Evolutionary conservation across 2,329 filamentous ascomycete genomes (phyloP), one percentile per base, ranked within the genome.

Genomic region (Leptoxyphium fumago): DNA sequence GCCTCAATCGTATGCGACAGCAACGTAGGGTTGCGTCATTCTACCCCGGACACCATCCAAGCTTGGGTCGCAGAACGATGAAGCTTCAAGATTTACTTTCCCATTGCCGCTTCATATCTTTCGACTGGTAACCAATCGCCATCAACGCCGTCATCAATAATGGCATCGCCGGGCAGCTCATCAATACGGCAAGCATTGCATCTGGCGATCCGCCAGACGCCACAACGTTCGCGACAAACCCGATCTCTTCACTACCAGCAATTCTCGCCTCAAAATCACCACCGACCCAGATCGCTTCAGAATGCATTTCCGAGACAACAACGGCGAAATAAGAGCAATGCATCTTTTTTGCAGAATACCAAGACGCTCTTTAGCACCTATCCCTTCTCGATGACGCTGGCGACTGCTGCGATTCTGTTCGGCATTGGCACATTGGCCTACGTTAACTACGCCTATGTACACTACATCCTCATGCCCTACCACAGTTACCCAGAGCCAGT

Each of bases 401-500:
- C 57, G 8, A 41, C 47, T 9, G 36, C 54, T 10, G 41, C 47
- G 8, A 64, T 71, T 36, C 44, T 66, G 42, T 50, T 59, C 39
- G 59, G 65, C 40, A 55, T 61, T n/a, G 61, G 55, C 42, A 57
- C 61, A 32, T 52, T 67, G 36, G 50, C 64, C 45, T 71, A 66
- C 53, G 61, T 65, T 41, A 69, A 69, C 41, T 66, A 64, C 56
- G 59, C 68, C 54, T 70, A 71, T 55, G 57, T 62, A 17, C 61
- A 61, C 45, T 64, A 70, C 55, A 68, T 71, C 48, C 55, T 68
- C 41, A 63, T 58, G 40, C 61, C 69, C 10, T 73, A 72, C 54
- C 69, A 73, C 59, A 71, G 72, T 43, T 78, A 69, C 58, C 84
- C 84, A 2, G 75, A 82, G 38, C 71, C 78, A 1, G 78, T 89